Evolutionary conservation across 192 early-diverging fungal genomes (phyloP), one percentile per base, ranked within the genome.

Genomic region (Pilaira anomala): DNA sequence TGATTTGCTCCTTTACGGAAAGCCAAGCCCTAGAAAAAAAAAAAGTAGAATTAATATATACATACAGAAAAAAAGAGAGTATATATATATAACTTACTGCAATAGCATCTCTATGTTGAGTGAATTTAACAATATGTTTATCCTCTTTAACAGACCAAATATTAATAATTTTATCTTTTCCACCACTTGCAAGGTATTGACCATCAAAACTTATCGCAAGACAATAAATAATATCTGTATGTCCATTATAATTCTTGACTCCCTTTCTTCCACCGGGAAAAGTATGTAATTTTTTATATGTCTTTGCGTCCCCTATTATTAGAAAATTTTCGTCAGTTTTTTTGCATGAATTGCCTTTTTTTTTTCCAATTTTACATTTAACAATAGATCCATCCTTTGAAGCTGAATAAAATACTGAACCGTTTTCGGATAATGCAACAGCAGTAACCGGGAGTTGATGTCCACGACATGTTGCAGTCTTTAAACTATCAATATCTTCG

Each of bases 311-410:
- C 90, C 91, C 81, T 79, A 58, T 18, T 49, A 22, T 33, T 12
- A 49, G 8, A 63, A 52, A 13, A 16, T 28, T 16, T 3, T n/a
- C 24, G 25, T 5, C 8, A 18, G 11, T 11, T 60, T 49, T 25
- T n/a, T 2, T 18, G 13, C 9, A 22, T 25, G 7, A 49, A 44
- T 36, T 21, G 39, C 22, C 36, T 26, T 29, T 51, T 4, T 8
- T 50, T 19, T 28, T 2, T 45, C 1, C 3, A 1, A 45, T 7
- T 40, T 78, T 75, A 83, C 86, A 99, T 77, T 96, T 96, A 62
- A 93, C 87, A 71, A 99, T 89, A 33, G 85, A 81, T 41, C 89
- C 93, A 74, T 98, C 97, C 78, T 99, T 99, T 26, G 89, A 90
- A 3, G 85, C 90, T 41, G 92, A 89, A 71, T 91, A 99, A 30